Conservation (phyloP, 1,284 basidiomycete species). For the Phylloporus sp. region DNA sequence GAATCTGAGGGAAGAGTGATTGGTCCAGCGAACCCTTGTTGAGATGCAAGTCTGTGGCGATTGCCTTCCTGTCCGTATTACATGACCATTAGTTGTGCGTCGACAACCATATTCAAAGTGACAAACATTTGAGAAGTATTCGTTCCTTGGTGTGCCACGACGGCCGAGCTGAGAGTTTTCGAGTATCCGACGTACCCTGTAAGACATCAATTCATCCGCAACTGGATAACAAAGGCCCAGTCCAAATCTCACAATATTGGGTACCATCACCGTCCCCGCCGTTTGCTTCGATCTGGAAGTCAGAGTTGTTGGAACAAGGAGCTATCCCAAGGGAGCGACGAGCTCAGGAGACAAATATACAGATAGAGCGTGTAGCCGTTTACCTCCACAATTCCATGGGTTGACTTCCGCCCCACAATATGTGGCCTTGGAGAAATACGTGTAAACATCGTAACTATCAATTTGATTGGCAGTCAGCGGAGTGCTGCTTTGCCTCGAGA, state of each 20-base stretch:
- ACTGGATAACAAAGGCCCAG: background rate
- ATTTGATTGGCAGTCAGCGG: conserved; percentile 46
- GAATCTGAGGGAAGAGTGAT: conserved; percentile 65
- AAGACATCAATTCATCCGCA: background rate
- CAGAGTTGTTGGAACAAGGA: conserved; percentile 60
- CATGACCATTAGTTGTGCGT: background rate
- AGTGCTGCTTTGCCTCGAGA: conserved; percentile 46
- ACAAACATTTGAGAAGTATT: conserved; percentile 35
- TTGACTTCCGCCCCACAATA: conserved; percentile 53
- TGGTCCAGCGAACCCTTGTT: conserved; percentile 42
- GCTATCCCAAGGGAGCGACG: conserved; percentile 37
- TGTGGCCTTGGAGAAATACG: conserved; percentile 61
- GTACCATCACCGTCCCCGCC: conserved; percentile 64
- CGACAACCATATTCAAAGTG: background rate
- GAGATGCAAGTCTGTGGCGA: background rate
- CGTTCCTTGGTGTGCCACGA: conserved; percentile 47
- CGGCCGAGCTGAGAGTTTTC: conserved; percentile 35
- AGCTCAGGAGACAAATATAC: background rate
- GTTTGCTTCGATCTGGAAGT: conserved; percentile 62
- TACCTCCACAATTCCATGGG: conserved; percentile 49
- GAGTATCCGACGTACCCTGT: conserved; percentile 49
- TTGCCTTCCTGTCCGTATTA: background rate
- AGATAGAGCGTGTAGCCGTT: conserved; percentile 40
- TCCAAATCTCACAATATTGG: conserved; percentile 54
- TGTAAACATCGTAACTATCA: conserved; percentile 57